Percentiles rank a stretch among this genome's conserved stretches.
These are phyloP conservation scores for Amauroascus niger DNA, from an alignment of 2,329 filamentous ascomycete genomes.

Conservation along the genomic window DNA sequence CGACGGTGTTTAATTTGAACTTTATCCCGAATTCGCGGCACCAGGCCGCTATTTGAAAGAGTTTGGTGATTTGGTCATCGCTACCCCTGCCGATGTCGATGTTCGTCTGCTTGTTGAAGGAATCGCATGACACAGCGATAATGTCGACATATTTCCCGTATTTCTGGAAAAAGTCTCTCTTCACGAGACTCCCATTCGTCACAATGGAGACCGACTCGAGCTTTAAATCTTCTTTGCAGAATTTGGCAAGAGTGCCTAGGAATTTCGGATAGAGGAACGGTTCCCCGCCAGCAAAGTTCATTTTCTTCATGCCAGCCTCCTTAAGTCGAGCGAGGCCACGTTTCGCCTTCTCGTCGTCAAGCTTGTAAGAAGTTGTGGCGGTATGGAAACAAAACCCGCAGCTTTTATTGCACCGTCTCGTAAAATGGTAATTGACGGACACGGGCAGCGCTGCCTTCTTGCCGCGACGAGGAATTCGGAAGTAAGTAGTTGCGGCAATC, in stretches of 20 bases:
- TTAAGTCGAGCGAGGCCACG: constrained; percentile 39
- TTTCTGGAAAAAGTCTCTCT: constrained; percentile 35
- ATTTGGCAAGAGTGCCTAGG: constrained; percentile 38
- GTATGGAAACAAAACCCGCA: constrained; percentile 53
- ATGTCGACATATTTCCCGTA: constrained; percentile 44
- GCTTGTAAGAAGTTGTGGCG: constrained; percentile 40
- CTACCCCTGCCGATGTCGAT: constrained; percentile 43
- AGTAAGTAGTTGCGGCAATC: not conserved
- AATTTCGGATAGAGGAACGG: constrained; percentile 44
- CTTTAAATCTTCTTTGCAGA: constrained; percentile 41
- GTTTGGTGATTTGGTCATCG: constrained; percentile 39
- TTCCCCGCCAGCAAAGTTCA: constrained; percentile 49
- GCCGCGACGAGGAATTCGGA: not conserved
- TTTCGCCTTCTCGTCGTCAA: constrained; percentile 36
- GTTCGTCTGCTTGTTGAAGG: constrained; percentile 44
- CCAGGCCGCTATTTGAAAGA: constrained; percentile 39
- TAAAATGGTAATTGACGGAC: constrained; percentile 42
- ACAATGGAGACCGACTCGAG: constrained; percentile 48
- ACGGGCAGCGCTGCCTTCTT: constrained; percentile 19
- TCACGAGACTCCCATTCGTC: constrained; percentile 45
- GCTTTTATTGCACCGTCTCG: constrained; percentile 40
- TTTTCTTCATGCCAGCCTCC: constrained; percentile 45
- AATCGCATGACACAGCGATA: constrained; percentile 48
- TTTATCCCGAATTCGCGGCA: constrained; percentile 42
- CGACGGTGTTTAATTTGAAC: constrained; percentile 51